phyloP scores from a whole-genome alignment of 1,139 yeast genomes.

The Pichiaceae sp. region DNA sequence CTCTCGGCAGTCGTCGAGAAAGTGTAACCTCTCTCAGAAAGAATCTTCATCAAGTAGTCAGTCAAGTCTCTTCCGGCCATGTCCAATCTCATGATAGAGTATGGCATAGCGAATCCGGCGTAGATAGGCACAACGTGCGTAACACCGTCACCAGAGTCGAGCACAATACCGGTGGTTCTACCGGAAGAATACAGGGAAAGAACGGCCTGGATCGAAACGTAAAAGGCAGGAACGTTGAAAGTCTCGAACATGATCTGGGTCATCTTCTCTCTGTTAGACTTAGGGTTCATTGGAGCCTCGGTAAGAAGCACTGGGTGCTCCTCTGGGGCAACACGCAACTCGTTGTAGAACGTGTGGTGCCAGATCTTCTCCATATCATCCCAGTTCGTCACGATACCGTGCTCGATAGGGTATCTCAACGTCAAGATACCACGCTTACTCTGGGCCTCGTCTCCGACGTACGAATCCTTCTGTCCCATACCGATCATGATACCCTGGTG shows the following conservation, averaged over 20 bases:
- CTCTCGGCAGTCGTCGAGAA: slow-evolving; percentile 99
- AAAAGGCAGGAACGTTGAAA: slow-evolving; percentile 98
- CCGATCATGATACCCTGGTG: slow-evolving; percentile 99
- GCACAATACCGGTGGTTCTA: slow-evolving; percentile 99
- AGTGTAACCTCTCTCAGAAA: slow-evolving; percentile 97
- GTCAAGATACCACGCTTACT: slow-evolving; percentile 99
- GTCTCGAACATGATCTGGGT: slow-evolving; percentile 98
- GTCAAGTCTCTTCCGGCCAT: slow-evolving; percentile 99
- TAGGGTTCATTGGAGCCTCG: slow-evolving; percentile 99
- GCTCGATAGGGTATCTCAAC: slow-evolving; percentile 98
- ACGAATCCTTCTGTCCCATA: slow-evolving; percentile 99
- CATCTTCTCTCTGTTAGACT: slow-evolving; percentile 99
- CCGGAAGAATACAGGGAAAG: slow-evolving; percentile 97
- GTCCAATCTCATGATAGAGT: slow-evolving; percentile 97
- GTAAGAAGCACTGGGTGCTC: slow-evolving; percentile 60
- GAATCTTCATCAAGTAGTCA: slow-evolving; percentile 96
- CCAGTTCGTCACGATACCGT: slow-evolving; percentile 99
- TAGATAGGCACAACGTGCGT: slow-evolving; percentile 99
- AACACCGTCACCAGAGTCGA: slow-evolving; percentile 99
- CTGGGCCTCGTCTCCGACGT: slow-evolving; percentile 99
- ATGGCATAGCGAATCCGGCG: slow-evolving; percentile 99
- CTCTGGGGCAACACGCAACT: slow-evolving; percentile 85
- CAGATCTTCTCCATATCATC: slow-evolving; percentile 74
- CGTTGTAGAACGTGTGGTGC: slow-evolving; percentile 33
- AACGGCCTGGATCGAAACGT: slow-evolving; percentile 98